A percentile compares a stretch with the other conserved stretches of the same genome.
Evolutionary conservation across 192 early-diverging fungal species (phyloP).

Genomic region (Ramicandelaber brevisporus): DNA sequence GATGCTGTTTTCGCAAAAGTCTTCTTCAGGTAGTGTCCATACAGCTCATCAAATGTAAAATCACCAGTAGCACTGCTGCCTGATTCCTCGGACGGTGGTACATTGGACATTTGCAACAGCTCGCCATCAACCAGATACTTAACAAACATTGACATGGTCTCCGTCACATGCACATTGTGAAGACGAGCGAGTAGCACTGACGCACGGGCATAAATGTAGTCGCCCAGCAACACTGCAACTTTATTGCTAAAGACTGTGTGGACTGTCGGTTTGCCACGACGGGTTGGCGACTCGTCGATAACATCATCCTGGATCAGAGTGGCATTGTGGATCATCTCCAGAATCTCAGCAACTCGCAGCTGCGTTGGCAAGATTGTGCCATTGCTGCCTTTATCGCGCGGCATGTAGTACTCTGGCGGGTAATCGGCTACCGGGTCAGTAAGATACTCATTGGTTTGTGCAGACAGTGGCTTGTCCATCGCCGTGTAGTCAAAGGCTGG

Average conservation of each 20-base stretch:
- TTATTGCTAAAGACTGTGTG: constrained; percentile 87
- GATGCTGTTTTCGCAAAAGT: constrained; percentile 87
- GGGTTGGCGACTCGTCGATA: constrained; percentile 46
- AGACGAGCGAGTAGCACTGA: constrained; percentile 75
- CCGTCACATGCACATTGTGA: constrained; percentile 78
- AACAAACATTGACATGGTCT: constrained; percentile 76
- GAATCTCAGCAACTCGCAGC: constrained; percentile 84
- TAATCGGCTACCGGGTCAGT: too few species aligned
- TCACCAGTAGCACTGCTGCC: too few species aligned
- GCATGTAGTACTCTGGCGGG: too few species aligned
- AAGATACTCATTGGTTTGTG: too few species aligned
- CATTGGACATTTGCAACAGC: constrained; percentile 82
- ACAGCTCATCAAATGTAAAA: constrained; percentile 25
- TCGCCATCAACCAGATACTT: constrained; percentile 89
- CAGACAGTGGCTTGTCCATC: too few species aligned
- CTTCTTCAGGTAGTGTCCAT: constrained; percentile 86
- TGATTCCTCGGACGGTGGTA: too few species aligned
- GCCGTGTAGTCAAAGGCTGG: too few species aligned
- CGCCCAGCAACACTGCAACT: constrained; percentile 83
- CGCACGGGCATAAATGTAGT: constrained; percentile 79
- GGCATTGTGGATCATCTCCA: constrained; percentile 95
- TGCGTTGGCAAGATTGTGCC: constrained; percentile 57
- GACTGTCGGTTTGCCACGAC: constrained; percentile 47
- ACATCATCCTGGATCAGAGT: constrained; percentile 90
- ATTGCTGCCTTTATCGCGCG: too few species aligned